Conservation (phyloP, 192 early-diverging fungal species). For the Coemansia sp. region DNA sequence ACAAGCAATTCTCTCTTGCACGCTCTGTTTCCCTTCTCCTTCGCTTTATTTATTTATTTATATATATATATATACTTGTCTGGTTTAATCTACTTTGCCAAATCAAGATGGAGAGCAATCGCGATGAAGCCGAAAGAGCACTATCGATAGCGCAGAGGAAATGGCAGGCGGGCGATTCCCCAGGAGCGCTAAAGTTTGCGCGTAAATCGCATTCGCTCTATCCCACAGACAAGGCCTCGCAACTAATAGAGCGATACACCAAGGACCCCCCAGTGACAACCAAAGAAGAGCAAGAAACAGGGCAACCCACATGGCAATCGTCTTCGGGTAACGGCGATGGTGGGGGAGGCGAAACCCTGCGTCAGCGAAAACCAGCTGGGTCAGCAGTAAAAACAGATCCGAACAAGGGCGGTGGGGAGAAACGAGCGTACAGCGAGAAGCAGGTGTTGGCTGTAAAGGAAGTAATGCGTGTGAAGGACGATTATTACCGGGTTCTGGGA, state of each 20-base stretch:
- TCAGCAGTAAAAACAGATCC: not conserved
- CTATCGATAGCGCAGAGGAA: conserved; percentile 74
- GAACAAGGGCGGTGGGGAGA: no score
- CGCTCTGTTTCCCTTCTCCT: not conserved
- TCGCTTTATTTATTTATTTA: not conserved
- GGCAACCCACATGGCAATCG: no score
- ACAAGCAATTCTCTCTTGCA: no score
- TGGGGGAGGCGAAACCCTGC: not conserved
- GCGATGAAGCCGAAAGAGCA: conserved; percentile 80
- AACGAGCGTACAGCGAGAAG: conserved; percentile 72
- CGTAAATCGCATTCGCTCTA: conserved; percentile 77
- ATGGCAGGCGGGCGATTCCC: conserved; percentile 61
- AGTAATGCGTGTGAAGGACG: conserved; percentile 68
- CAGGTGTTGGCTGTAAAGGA: conserved; percentile 74
- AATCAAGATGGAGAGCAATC: conserved; percentile 86
- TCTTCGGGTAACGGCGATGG: no score
- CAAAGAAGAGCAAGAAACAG: not conserved
- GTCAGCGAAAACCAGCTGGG: not conserved
- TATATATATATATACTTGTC: conserved; percentile 13
- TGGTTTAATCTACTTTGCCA: no score
- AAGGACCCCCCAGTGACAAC: no score
- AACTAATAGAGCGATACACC: conserved; percentile 51
- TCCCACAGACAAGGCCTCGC: conserved; percentile 65
- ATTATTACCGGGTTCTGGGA: conserved; percentile 83
- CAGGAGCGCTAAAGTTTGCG: conserved; percentile 75